Conservation (phyloP, 1,284 basidiomycete species). For the Apiotrichum gracile region DNA sequence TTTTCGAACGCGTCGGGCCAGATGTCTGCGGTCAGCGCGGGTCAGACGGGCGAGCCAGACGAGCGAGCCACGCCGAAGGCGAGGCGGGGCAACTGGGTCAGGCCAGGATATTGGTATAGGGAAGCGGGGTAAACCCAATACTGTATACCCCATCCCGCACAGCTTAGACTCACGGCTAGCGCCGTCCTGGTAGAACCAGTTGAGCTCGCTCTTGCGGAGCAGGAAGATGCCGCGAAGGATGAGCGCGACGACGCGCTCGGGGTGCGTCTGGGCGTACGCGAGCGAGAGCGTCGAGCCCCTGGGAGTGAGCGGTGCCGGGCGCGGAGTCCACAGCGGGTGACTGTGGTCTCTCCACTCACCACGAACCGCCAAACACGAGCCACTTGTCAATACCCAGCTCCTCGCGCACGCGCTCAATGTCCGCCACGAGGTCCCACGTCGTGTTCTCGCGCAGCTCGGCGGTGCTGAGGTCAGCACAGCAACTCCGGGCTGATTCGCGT, state of each 20-base stretch:
- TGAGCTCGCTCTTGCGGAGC: slow-evolving; percentile 73
- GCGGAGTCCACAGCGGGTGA: background rate
- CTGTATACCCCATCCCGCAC: background rate
- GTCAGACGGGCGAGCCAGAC: too few relatives aligned
- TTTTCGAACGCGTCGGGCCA: slow-evolving; percentile 89
- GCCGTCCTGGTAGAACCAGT: slow-evolving; percentile 80
- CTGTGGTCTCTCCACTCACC: slow-evolving; percentile 52
- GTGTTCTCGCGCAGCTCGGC: slow-evolving; percentile 81
- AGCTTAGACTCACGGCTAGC: slow-evolving; percentile 38
- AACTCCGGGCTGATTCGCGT: too few relatives aligned
- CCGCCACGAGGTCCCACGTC: slow-evolving; percentile 88
- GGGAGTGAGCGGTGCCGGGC: background rate
- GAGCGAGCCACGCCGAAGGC: too few relatives aligned
- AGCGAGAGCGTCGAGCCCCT: slow-evolving; percentile 87
- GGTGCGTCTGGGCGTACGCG: slow-evolving; percentile 80
- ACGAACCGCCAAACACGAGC: slow-evolving; percentile 88
- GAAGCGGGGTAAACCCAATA: too few relatives aligned
- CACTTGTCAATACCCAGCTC: slow-evolving; percentile 72
- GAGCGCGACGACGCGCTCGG: slow-evolving; percentile 70
- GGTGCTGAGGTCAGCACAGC: slow-evolving; percentile 51
- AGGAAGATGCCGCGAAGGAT: slow-evolving; percentile 90
- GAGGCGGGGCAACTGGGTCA: too few relatives aligned
- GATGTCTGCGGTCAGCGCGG: slow-evolving; percentile 42
- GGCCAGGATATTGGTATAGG: background rate
- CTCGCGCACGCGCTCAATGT: slow-evolving; percentile 74